Conservation (phyloP, 139 green algal genomes). For the Spirogloea muscicola region DNA sequence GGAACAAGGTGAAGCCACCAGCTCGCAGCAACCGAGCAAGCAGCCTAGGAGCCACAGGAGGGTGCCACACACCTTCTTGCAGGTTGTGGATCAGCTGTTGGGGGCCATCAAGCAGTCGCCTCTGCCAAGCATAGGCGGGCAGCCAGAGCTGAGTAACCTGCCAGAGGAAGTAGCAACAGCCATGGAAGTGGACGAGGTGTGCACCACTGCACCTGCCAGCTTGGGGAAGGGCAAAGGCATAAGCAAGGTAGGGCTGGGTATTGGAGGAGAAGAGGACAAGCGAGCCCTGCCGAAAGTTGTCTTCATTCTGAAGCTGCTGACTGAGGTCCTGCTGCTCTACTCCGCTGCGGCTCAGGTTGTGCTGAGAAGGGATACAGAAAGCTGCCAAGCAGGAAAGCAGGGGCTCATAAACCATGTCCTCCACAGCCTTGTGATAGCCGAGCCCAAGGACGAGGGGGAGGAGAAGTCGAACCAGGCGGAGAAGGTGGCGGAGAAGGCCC, state of each 20-base stretch:
- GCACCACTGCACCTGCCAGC: too few relatives aligned
- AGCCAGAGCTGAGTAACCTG: too few relatives aligned
- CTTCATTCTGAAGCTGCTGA: slow-evolving; percentile 68
- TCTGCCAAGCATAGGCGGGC: too few relatives aligned
- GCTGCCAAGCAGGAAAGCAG: too few relatives aligned
- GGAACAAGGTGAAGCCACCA: too few relatives aligned
- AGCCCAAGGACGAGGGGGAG: too few relatives aligned
- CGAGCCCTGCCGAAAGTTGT: slow-evolving; percentile 12
- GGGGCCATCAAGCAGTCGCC: too few relatives aligned
- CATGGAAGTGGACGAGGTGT: slow-evolving; percentile 39
- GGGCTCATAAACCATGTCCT: too few relatives aligned
- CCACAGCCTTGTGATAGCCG: too few relatives aligned
- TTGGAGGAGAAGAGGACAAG: slow-evolving; percentile 10
- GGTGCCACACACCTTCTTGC: slow-evolving; percentile 32
- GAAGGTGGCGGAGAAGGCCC: slow-evolving; percentile 8
- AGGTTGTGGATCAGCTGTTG: slow-evolving; percentile 76
- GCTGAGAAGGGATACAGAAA: slow-evolving; percentile 66
- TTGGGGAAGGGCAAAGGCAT: slow-evolving; percentile 13
- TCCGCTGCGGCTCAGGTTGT: slow-evolving; percentile 66
- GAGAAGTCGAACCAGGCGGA: too few relatives aligned
- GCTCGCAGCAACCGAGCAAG: too few relatives aligned
- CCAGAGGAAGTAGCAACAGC: slow-evolving; percentile 1
- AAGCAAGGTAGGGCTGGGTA: too few relatives aligned
- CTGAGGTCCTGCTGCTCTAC: slow-evolving; percentile 78
- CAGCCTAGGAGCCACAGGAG: not conserved